Conservation (phyloP, 2,329 filamentous ascomycete species). For the Penicillium nordicum region DNA sequence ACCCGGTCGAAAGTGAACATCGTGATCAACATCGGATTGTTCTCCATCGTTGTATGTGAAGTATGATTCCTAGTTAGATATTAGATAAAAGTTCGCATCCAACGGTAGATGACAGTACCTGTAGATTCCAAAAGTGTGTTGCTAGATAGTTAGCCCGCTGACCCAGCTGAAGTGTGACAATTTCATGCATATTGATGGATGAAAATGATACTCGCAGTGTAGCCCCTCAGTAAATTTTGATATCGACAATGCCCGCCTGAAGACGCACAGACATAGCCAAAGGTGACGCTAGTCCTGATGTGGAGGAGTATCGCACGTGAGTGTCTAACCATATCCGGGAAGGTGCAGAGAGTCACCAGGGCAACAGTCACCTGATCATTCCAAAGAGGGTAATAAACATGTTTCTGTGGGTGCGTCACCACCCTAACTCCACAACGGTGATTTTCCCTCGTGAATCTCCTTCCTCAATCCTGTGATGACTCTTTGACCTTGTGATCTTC, state of each 20-base stretch:
- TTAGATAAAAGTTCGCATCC: constrained; percentile 4
- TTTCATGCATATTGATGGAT: constrained; percentile 72
- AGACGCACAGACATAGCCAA: constrained; percentile 17
- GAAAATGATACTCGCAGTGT: not conserved
- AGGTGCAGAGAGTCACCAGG: constrained; percentile 21
- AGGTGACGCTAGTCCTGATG: constrained; percentile 7
- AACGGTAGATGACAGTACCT: constrained; percentile 54
- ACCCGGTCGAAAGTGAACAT: constrained; percentile 84
- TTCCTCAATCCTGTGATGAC: constrained; percentile 10
- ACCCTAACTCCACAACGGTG: constrained; percentile 18
- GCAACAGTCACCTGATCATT: constrained; percentile 33
- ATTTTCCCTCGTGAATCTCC: constrained; percentile 17
- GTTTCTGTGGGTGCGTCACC: constrained; percentile 32
- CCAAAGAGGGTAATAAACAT: constrained; percentile 30
- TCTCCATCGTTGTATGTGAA: constrained; percentile 77
- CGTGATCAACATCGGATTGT: constrained; percentile 69
- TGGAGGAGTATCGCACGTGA: constrained; percentile 21
- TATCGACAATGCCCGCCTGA: constrained; percentile 5
- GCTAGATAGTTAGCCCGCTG: constrained; percentile 89
- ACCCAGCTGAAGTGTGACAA: constrained; percentile 89
- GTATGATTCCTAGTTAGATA: constrained; percentile 74
- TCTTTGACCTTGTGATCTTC: constrained; percentile 18
- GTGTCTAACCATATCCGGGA: constrained; percentile 2
- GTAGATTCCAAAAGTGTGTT: constrained; percentile 96
- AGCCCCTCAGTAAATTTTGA: constrained; percentile 6